phyloP scores from a whole-genome alignment of 257 asterid species.

The Solanum phureja region DNA sequence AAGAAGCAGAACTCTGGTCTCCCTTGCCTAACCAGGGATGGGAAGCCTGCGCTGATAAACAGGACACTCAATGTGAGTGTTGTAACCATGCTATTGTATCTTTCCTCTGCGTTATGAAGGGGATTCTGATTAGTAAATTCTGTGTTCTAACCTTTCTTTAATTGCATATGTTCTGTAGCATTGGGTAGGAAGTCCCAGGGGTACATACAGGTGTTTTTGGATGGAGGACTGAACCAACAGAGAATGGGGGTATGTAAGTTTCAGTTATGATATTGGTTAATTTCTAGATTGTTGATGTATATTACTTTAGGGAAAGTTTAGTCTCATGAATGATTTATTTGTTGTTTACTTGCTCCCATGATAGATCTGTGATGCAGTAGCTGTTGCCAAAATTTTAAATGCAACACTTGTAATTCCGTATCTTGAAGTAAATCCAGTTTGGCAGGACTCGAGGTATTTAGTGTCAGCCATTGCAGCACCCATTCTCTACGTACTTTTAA shows the following conservation, averaged over 20 bases:
- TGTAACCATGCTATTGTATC: background rate
- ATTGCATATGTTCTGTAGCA: constrained; percentile 3
- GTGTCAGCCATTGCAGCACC: background rate
- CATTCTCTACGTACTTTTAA: background rate
- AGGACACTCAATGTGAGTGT: constrained; percentile 11
- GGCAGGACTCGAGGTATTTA: constrained; percentile 35
- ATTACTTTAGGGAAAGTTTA: background rate
- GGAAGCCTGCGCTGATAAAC: constrained; percentile 19
- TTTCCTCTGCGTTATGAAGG: background rate
- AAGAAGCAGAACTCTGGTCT: constrained; percentile 29
- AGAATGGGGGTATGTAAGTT: constrained; percentile 39
- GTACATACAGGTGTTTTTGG: constrained; percentile 37
- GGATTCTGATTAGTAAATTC: background rate
- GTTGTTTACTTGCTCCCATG: background rate
- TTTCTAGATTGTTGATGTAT: background rate
- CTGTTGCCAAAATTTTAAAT: constrained; percentile 40
- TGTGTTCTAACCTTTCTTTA: background rate
- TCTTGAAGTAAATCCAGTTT: constrained; percentile 38
- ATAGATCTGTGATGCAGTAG: constrained; percentile 45
- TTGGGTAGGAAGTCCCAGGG: constrained; percentile 12
- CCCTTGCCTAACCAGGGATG: constrained; percentile 38
- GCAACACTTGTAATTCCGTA: constrained; percentile 37
- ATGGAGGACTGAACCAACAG: constrained; percentile 45
- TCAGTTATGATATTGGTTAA: background rate
- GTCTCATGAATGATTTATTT: background rate